Evolutionary conservation across 2,329 filamentous ascomycete genomes (phyloP).

Genomic region (Berkeleyomyces rouxiae): DNA sequence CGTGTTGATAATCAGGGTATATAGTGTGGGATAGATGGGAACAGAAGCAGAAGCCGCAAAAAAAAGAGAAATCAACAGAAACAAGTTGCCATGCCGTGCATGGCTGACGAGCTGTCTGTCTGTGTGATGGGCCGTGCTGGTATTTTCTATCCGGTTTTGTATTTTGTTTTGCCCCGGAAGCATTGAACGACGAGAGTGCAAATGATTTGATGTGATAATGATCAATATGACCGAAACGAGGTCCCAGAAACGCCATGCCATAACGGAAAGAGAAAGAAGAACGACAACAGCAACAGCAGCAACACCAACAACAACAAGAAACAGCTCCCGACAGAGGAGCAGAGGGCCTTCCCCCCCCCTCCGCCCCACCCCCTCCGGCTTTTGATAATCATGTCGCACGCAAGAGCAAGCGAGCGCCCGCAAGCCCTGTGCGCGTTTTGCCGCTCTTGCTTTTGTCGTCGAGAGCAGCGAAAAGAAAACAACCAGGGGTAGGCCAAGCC

Average conservation of each 20-base stretch:
- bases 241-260: conserved; percentile 13
- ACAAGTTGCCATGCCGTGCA: background rate
- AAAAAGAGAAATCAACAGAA: background rate
- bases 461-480: conserved; percentile 1
- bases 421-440: background rate
- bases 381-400: conserved; percentile 4
- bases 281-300: conserved; percentile 5
- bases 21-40: background rate
- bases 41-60: background rate
- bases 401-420: background rate
- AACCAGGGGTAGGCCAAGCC: conserved; percentile 13
- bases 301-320: conserved; percentile 11
- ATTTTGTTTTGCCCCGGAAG: background rate
- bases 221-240: conserved; percentile 13
- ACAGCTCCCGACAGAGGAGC: conserved; percentile 6
- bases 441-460: background rate
- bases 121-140: background rate
- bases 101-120: background rate
- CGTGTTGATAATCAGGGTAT: background rate
- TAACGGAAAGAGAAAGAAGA: conserved; percentile 12
- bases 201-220: conserved; percentile 10
- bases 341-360: background rate
- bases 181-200: conserved; percentile 3
- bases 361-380: background rate
- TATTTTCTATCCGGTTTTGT: background rate